These are phyloP conservation scores for Artomyces pyxidatus DNA, from an alignment of 768 basidiomycete genomes.

Conservation along the genomic window DNA sequence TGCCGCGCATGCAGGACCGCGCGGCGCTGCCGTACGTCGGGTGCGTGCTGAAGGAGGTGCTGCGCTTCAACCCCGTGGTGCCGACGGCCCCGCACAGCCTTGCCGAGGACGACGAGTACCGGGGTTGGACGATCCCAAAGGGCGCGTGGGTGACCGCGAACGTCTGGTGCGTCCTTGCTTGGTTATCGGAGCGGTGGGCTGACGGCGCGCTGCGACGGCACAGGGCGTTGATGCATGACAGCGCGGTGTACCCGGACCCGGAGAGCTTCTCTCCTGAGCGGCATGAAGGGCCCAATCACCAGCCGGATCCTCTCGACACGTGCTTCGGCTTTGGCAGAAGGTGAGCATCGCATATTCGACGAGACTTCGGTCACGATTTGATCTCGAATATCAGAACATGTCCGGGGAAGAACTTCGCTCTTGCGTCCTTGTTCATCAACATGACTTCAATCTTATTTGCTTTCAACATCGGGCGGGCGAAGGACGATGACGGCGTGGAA, in stretches of 20 bases:
- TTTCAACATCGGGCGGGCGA: too few relatives aligned
- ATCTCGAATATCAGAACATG: too few relatives aligned
- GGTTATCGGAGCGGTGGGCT: background rate
- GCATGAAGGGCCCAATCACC: background rate
- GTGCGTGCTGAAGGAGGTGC: too few relatives aligned
- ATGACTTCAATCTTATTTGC: too few relatives aligned
- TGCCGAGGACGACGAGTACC: background rate
- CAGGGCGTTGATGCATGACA: constrained; percentile 1
- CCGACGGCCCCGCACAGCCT: background rate
- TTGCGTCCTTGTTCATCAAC: too few relatives aligned
- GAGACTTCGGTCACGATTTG: too few relatives aligned
- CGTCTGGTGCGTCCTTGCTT: background rate
- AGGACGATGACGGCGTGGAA: too few relatives aligned
- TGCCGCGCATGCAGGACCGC: too few relatives aligned
- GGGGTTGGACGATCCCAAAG: background rate
- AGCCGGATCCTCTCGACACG: background rate
- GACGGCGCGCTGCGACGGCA: background rate
- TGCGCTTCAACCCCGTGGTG: too few relatives aligned
- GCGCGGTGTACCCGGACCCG: background rate
- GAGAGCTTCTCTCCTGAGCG: background rate
- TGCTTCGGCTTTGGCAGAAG: background rate
- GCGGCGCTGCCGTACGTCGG: too few relatives aligned
- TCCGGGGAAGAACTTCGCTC: too few relatives aligned
- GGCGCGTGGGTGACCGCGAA: background rate
- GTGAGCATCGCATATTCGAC: too few relatives aligned